phyloP scores from a whole-genome alignment of 2,329 filamentous ascomycete genomes.

The Thelonectria rubi region DNA sequence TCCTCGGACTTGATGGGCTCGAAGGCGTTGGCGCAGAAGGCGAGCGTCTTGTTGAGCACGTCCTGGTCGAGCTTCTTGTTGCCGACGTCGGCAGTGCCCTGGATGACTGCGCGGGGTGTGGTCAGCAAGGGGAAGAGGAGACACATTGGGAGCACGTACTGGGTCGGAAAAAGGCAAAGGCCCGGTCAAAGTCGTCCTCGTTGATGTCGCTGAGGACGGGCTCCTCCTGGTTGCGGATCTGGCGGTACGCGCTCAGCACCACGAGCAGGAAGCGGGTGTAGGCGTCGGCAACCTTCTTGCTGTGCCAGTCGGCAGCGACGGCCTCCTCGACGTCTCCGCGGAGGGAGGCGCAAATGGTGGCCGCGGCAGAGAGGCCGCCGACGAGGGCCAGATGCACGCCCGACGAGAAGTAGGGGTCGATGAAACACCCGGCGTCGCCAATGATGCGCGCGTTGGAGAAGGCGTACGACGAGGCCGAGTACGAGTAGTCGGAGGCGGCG shows the following conservation, averaged over 20 bases:
- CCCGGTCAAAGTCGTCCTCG: slow-evolving; percentile 54
- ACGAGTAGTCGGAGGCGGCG: slow-evolving; percentile 58
- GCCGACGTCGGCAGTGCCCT: slow-evolving; percentile 47
- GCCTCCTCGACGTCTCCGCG: slow-evolving; percentile 51
- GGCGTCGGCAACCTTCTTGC: slow-evolving; percentile 53
- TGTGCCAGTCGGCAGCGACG: slow-evolving; percentile 53
- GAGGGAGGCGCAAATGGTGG: slow-evolving; percentile 52
- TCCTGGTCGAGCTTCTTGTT: slow-evolving; percentile 42
- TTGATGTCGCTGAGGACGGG: slow-evolving; percentile 53
- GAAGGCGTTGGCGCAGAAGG: slow-evolving; percentile 48
- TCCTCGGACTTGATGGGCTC: slow-evolving; percentile 26
- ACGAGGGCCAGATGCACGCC: slow-evolving; percentile 57
- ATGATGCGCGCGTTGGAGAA: slow-evolving; percentile 51
- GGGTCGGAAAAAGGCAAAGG: slow-evolving; percentile 53
- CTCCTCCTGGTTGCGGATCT: slow-evolving; percentile 51
- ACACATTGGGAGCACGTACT: slow-evolving; percentile 41
- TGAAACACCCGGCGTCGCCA: slow-evolving; percentile 59
- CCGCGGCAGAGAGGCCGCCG: slow-evolving; percentile 56
- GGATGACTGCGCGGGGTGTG: slow-evolving; percentile 45
- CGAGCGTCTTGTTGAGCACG: slow-evolving; percentile 45
- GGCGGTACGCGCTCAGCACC: slow-evolving; percentile 43
- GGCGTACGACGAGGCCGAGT: slow-evolving; percentile 55
- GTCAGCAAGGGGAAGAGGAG: neutral
- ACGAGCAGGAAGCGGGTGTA: slow-evolving; percentile 57
- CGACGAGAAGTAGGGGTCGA: slow-evolving; percentile 59